Conservation (phyloP, 176 grass and related monocot species). For the Phyllostachys edulis region DNA sequence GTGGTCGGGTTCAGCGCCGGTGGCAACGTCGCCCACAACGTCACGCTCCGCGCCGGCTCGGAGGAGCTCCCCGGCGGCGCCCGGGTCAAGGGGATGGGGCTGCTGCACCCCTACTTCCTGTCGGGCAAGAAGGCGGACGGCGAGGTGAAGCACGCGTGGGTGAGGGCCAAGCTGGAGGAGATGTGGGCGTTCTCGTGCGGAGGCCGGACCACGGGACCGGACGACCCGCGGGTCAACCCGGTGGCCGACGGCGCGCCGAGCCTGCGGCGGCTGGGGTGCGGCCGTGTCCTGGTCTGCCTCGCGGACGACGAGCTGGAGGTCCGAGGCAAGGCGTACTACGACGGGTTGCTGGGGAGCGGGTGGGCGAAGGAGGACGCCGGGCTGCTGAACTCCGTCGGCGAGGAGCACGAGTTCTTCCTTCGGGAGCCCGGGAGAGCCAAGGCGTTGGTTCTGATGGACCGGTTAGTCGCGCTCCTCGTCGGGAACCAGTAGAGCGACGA, state of each 20-base stretch:
- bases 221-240: slow-evolving; percentile 47
- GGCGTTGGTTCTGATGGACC: slow-evolving; percentile 33
- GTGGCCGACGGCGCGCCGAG: slow-evolving; percentile 34
- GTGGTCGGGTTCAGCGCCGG: slow-evolving; percentile 49
- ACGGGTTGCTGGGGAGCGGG: slow-evolving; percentile 29
- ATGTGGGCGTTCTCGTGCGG: slow-evolving; percentile 27
- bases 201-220: neutral
- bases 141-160: slow-evolving; percentile 14
- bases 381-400: slow-evolving; percentile 21
- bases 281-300: slow-evolving; percentile 8
- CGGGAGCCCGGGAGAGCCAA: slow-evolving; percentile 7
- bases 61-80: neutral
- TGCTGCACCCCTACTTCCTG: slow-evolving; percentile 45
- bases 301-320: slow-evolving; percentile 25
- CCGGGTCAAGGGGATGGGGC: slow-evolving; percentile 29
- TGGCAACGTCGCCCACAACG: slow-evolving; percentile 57
- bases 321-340: slow-evolving; percentile 22
- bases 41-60: slow-evolving; percentile 32
- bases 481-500: neutral
- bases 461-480: neutral
- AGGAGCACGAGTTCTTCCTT: slow-evolving; percentile 41
- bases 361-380: slow-evolving; percentile 13
- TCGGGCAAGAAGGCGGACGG: neutral
- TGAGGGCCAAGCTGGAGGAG: slow-evolving; percentile 43
- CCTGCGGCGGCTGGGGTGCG: slow-evolving; percentile 34